These are phyloP conservation scores for Cladophialophora carrionii DNA, from an alignment of 2,329 filamentous ascomycete genomes.

Conservation along the genomic window DNA sequence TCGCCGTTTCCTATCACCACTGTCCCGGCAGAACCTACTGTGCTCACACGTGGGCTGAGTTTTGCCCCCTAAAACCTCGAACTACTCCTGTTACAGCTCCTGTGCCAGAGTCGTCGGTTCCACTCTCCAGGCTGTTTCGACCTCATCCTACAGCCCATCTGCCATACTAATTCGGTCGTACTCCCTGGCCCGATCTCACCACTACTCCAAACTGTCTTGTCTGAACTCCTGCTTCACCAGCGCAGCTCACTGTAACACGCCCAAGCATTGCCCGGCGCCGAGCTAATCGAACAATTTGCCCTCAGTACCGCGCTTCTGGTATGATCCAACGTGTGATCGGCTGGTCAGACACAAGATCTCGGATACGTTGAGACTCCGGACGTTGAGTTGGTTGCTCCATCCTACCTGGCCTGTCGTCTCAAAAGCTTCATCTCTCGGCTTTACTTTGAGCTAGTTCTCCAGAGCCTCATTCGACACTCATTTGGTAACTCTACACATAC, in stretches of 20 bases:
- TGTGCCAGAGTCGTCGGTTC: constrained; percentile 29
- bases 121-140: constrained; percentile 31
- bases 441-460: constrained; percentile 14
- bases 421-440: constrained; percentile 30
- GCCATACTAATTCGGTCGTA: constrained; percentile 24
- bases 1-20: constrained; percentile 2
- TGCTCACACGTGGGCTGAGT: constrained; percentile 2
- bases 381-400: constrained; percentile 7
- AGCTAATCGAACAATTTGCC: constrained; percentile 29
- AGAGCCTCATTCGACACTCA: constrained; percentile 22
- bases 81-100: constrained; percentile 33
- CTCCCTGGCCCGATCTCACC: constrained; percentile 15
- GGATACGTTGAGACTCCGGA: constrained; percentile 25
- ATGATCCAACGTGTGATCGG: constrained; percentile 27
- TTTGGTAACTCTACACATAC: constrained; percentile 14
- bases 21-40: background rate
- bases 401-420: constrained; percentile 22
- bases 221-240: constrained; percentile 35
- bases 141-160: constrained; percentile 20
- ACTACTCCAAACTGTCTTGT: constrained; percentile 23
- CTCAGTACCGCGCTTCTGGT: constrained; percentile 29
- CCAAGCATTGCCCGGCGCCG: background rate
- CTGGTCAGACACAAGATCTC: constrained; percentile 22
- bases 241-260: constrained; percentile 15
- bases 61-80: constrained; percentile 10